Conservation (phyloP, 208 protist species). For the Wallacemonas sp. region DNA sequence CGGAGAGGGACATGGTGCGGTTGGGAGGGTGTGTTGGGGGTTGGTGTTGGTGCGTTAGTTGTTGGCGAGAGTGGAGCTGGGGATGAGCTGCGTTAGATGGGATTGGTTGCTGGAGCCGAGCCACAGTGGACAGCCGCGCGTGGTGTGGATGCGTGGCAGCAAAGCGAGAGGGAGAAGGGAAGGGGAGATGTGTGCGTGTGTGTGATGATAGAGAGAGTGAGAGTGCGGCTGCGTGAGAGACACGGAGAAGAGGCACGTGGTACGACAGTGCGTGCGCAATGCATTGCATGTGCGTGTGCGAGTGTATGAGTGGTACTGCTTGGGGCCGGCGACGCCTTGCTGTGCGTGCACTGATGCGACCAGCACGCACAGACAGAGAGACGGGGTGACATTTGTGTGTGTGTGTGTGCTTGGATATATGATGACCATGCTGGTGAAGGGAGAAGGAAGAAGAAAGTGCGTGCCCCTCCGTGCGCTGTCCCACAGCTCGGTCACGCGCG, state of each 20-base stretch:
- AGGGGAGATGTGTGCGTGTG: too few relatives aligned
- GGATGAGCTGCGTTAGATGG: too few relatives aligned
- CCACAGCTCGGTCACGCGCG: too few relatives aligned
- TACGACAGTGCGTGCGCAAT: too few relatives aligned
- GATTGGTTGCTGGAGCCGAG: background rate
- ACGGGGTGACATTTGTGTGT: background rate
- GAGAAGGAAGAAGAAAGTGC: background rate
- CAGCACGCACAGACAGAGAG: background rate
- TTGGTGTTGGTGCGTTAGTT: background rate
- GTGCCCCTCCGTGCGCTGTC: too few relatives aligned
- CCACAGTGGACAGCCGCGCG: background rate
- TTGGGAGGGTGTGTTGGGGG: background rate
- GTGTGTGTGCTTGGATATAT: background rate
- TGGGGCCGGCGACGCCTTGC: background rate
- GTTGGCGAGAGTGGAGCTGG: background rate
- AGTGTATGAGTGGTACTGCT: background rate
- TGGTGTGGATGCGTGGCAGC: background rate
- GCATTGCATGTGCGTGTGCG: too few relatives aligned
- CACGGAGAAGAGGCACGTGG: background rate
- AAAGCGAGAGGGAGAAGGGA: background rate
- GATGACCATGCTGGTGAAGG: too few relatives aligned
- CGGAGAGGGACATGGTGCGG: conserved; percentile 12
- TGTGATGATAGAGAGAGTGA: background rate
- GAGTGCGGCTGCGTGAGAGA: background rate
- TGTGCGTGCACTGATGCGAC: too few relatives aligned